Base-by-base conservation (phyloP, 1,284 basidiomycete genomes). In the Microbotryum silenes-acaulis region DNA sequence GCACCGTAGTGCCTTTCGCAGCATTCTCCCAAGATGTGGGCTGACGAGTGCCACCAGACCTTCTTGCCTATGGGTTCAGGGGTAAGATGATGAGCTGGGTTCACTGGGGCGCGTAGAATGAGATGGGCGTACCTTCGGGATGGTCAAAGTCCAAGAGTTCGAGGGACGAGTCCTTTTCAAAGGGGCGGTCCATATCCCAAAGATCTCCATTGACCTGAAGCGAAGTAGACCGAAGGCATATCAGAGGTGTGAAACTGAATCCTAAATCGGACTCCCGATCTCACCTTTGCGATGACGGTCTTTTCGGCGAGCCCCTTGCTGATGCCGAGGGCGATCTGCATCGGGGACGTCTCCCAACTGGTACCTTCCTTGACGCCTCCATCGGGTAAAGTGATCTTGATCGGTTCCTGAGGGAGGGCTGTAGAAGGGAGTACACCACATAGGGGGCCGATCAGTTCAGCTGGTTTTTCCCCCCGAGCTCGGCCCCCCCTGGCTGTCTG, bases 31-130 rank as follows among this genome's bases (percentile, higher is more conserved):
- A 99, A 82, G 60, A 98, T 92, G 78, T 98, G 96, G 0, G 96
- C 96, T 14, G 93, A 97, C 27, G 94, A 97, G 75, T 98, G 96
- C 96, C 96, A 99, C 80, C 98, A 99, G 44, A 98, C 96, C 71
- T 86, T 87, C 76, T 94, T 91, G 60, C 91, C 87, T 88, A 23
- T 23, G 23, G 23, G 23, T 23, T 23, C 23, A 51, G n/a, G 10
- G n/a, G 7, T 51, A 18, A 57, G 21, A n/a, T 12, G 9, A 45
- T 54, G 2, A 45, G 46, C 18, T 8, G 25, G 3, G 46, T 25
- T 21, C 45, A 14, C 6, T 8, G 7, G 49, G 25, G 0, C 7
- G 27, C 18, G 46, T 45, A 2, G 37, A 42, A 12, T 14, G 37
- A 42, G 14, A 77, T 72, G 68, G 31, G 31, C 31, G 2, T 71